These are phyloP conservation scores for Myxozyma kluyveri DNA, from an alignment of 805 yeast genomes.

Conservation along the genomic window DNA sequence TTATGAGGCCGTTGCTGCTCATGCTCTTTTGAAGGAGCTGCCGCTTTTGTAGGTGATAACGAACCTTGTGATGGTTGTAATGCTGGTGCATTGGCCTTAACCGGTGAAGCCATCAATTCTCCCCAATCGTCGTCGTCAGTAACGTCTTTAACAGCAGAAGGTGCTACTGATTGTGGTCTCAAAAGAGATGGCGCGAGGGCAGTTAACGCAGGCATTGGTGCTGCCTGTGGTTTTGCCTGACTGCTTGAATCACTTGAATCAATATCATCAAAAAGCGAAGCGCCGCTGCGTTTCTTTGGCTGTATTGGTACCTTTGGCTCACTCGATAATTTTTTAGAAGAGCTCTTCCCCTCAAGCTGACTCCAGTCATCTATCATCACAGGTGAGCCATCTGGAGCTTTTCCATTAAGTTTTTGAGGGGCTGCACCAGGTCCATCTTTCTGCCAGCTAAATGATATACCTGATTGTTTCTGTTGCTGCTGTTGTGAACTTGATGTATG, in stretches of 20 bases:
- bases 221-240: background rate
- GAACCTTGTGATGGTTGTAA: background rate
- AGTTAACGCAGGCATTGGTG: slow-evolving; percentile 1
- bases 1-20: background rate
- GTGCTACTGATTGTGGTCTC: slow-evolving; percentile 1
- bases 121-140: slow-evolving; percentile 20
- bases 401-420: background rate
- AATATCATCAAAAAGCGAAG: too few species aligned
- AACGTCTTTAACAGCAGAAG: background rate
- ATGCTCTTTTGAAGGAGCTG: slow-evolving; percentile 1
- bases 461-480: background rate
- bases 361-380: background rate
- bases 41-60: background rate
- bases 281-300: background rate
- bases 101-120: slow-evolving; percentile 14
- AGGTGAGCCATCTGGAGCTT: background rate
- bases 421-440: background rate
- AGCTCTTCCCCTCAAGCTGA: background rate
- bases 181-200: slow-evolving; percentile 7
- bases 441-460: slow-evolving; percentile 18
- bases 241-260: background rate
- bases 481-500: background rate
- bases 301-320: background rate
- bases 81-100: background rate
- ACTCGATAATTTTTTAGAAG: background rate